phyloP scores from a whole-genome alignment of 495 filamentous ascomycete species.

The Corynascus novoguineensis region DNA sequence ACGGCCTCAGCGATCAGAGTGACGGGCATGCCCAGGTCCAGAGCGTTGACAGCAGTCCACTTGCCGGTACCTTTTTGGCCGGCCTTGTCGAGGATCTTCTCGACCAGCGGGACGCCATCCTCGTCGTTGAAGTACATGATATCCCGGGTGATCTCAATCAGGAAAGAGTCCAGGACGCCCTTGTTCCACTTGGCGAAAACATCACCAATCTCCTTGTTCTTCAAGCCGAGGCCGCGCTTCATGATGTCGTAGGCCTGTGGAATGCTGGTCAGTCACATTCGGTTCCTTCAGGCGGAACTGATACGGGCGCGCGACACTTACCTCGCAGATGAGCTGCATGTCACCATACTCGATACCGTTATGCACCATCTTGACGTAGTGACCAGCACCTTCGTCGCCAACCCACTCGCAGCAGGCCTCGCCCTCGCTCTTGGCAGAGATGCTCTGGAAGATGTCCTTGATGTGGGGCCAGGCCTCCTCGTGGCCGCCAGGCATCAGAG shows the following conservation, averaged over 20 bases:
- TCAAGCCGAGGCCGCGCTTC: constrained; percentile 87
- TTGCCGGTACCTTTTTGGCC: constrained; percentile 99
- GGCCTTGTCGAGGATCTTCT: constrained; percentile 98
- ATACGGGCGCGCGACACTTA: constrained; percentile 39
- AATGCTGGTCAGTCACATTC: constrained; percentile 10
- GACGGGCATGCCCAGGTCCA: constrained; percentile 98
- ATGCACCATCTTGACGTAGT: constrained; percentile 99
- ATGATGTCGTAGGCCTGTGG: constrained; percentile 95
- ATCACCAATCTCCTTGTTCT: constrained; percentile 88
- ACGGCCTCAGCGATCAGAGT: constrained; percentile 97
- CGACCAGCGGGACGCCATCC: constrained; percentile 81
- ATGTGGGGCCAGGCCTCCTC: constrained; percentile 97
- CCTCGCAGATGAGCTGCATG: constrained; percentile 99
- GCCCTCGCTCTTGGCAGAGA: constrained; percentile 91
- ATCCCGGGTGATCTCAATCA: constrained; percentile 97
- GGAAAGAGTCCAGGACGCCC: constrained; percentile 97
- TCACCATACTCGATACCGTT: constrained; percentile 99
- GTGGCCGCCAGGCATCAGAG: constrained; percentile 97
- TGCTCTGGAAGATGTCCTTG: constrained; percentile 98
- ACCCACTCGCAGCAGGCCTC: constrained; percentile 99
- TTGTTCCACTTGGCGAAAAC: constrained; percentile 96
- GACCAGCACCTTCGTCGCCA: constrained; percentile 95
- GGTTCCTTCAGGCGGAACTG: neutral
- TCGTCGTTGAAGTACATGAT: constrained; percentile 96
- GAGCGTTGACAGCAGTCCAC: constrained; percentile 98